A percentile compares a stretch with the other conserved stretches of the same genome.
Conservation (phyloP, 768 basidiomycete species). For the Boletellus emodensis region DNA sequence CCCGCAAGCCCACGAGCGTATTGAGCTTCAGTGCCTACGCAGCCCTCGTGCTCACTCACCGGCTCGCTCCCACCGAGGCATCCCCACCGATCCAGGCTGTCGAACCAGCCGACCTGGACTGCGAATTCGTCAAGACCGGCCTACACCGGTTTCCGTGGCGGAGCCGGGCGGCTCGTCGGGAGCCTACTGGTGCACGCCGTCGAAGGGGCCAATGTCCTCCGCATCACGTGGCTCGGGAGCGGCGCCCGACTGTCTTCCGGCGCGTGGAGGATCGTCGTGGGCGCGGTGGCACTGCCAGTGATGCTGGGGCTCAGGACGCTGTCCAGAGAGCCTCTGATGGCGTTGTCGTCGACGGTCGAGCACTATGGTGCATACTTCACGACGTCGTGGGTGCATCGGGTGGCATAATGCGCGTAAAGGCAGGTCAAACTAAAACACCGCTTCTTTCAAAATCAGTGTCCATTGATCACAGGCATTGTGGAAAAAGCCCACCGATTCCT, state of each 20-base stretch:
- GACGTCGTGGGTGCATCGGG: conserved; percentile 44
- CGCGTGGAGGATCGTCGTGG: conserved; percentile 30
- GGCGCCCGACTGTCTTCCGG: conserved; percentile 9
- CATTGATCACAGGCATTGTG: too few species aligned
- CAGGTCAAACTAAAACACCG: too few species aligned
- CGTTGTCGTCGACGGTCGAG: conserved; percentile 47
- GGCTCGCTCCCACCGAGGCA: conserved; percentile 46
- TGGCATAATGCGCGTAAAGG: conserved; percentile 20
- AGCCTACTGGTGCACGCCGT: conserved; percentile 56
- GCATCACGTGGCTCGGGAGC: conserved; percentile 40
- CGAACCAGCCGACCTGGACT: conserved; percentile 76
- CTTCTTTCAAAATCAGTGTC: too few species aligned
- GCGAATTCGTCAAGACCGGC: conserved; percentile 76
- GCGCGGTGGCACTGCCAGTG: conserved; percentile 45
- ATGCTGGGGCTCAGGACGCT: conserved; percentile 53
- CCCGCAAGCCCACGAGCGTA: conserved; percentile 35
- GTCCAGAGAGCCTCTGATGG: conserved; percentile 56
- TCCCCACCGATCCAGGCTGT: conserved; percentile 41
- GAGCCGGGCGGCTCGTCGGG: conserved; percentile 56
- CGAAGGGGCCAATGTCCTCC: conserved; percentile 58
- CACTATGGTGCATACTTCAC: conserved; percentile 52
- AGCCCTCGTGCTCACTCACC: conserved; percentile 55
- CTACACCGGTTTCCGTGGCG: conserved; percentile 58
- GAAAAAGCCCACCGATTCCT: too few species aligned
- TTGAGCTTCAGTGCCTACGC: conserved; percentile 66